Evolutionary conservation across 2,329 filamentous ascomycete genomes (phyloP).

Genomic region (Penicillium polonicum): DNA sequence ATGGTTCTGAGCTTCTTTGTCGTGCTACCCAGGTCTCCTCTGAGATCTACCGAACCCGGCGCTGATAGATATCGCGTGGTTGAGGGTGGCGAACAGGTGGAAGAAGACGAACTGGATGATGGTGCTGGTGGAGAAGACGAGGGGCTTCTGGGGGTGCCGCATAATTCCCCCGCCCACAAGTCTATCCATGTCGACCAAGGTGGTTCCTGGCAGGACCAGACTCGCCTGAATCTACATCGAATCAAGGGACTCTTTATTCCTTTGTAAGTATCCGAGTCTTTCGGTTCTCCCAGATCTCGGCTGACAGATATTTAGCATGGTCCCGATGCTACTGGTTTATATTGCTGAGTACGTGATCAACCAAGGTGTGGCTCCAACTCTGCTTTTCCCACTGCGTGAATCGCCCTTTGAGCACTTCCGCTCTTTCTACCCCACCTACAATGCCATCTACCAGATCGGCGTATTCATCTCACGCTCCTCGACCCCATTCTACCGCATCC

Average conservation of each 20-base stretch:
- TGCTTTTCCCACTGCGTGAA: constrained; percentile 75
- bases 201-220: constrained; percentile 34
- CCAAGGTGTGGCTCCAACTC: constrained; percentile 84
- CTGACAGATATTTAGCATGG: constrained; percentile 59
- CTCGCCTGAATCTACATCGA: constrained; percentile 60
- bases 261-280: constrained; percentile 49
- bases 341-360: constrained; percentile 97
- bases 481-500: constrained; percentile 80
- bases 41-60: constrained; percentile 50
- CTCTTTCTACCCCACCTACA: constrained; percentile 92
- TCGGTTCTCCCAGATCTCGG: background rate
- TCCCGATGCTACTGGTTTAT: constrained; percentile 88
- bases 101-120: constrained; percentile 34
- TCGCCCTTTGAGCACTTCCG: constrained; percentile 80
- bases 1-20: constrained; percentile 85
- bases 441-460: constrained; percentile 89
- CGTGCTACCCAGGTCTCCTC: constrained; percentile 67
- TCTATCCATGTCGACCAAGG: constrained; percentile 10
- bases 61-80: constrained; percentile 57
- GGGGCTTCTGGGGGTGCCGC: constrained; percentile 30
- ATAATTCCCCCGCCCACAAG: constrained; percentile 22
- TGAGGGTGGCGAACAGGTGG: constrained; percentile 42
- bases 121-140: constrained; percentile 28
- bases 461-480: constrained; percentile 94
- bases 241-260: constrained; percentile 69